These are phyloP conservation scores for Mycena galericulata DNA, from an alignment of 768 basidiomycete genomes.

Conservation along the genomic window DNA sequence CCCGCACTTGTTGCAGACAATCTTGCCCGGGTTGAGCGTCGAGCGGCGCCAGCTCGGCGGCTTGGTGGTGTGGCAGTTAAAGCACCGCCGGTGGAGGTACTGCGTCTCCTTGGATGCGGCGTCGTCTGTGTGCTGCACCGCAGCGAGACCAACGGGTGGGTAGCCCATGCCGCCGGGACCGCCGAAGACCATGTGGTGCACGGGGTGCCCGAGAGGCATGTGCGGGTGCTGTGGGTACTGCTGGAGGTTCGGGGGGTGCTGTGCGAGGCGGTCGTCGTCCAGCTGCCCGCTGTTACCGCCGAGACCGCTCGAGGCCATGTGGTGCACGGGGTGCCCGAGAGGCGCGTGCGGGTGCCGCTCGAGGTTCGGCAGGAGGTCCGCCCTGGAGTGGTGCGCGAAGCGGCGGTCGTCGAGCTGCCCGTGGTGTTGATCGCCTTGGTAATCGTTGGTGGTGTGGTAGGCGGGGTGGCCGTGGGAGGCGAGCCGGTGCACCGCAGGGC, in stretches of 20 bases:
- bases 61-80: constrained; percentile 93
- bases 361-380: too few species aligned
- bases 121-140: constrained; percentile 92
- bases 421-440: too few species aligned
- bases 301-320: too few species aligned
- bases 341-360: too few species aligned
- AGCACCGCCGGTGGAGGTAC: constrained; percentile 88
- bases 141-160: constrained; percentile 64
- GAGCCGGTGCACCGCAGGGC: constrained; percentile 66
- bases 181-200: too few species aligned
- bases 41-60: constrained; percentile 90
- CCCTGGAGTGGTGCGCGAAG: too few species aligned
- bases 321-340: too few species aligned
- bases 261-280: constrained; percentile 49
- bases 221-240: constrained; percentile 40
- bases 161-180: constrained; percentile 40
- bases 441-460: too few species aligned
- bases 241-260: constrained; percentile 34
- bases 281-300: constrained; percentile 4
- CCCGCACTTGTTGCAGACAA: constrained; percentile 95
- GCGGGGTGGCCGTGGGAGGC: constrained; percentile 50
- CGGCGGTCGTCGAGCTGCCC: too few species aligned
- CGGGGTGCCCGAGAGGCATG: not conserved
- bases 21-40: constrained; percentile 91
- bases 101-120: constrained; percentile 92